phyloP scores from a whole-genome alignment of 2,329 filamentous ascomycete genomes.

The Nothophoma quercina region DNA sequence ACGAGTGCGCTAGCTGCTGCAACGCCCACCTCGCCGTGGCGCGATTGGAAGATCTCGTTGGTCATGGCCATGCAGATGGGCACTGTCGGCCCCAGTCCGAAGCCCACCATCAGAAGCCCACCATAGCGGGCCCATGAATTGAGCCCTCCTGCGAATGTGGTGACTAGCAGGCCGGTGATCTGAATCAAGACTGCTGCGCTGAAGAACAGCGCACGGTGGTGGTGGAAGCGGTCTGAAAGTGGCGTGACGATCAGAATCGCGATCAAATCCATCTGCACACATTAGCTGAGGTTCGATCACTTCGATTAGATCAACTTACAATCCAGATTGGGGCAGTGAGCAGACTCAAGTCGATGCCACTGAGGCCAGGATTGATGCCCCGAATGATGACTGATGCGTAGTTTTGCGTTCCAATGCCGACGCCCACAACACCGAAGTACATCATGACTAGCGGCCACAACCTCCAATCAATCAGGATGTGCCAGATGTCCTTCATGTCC shows the following conservation, averaged over 20 bases:
- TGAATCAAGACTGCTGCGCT: conserved; percentile 77
- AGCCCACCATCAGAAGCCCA: conserved; percentile 87
- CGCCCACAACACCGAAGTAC: conserved; percentile 95
- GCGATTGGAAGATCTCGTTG: conserved; percentile 85
- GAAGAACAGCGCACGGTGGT: conserved; percentile 81
- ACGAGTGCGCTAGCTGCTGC: conserved; percentile 86
- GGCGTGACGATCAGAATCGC: conserved; percentile 87
- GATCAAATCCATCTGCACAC: conserved; percentile 77
- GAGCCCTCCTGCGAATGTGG: conserved; percentile 72
- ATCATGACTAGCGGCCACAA: conserved; percentile 86
- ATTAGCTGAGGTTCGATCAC: conserved; percentile 12
- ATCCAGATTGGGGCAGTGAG: conserved; percentile 94
- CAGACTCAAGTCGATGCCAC: conserved; percentile 77
- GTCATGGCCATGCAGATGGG: conserved; percentile 96
- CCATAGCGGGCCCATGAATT: conserved; percentile 86
- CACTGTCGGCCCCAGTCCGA: conserved; percentile 88
- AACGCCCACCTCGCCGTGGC: conserved; percentile 90
- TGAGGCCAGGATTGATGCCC: conserved; percentile 76
- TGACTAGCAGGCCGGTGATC: conserved; percentile 80
- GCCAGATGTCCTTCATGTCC: conserved; percentile 72
- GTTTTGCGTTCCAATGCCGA: conserved; percentile 87
- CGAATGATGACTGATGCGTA: conserved; percentile 89
- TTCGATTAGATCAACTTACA: conserved; percentile 58
- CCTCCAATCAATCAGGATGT: conserved; percentile 83
- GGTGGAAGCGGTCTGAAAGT: conserved; percentile 85